These are phyloP conservation scores for Clavariopsis aquatica DNA, from an alignment of 495 filamentous ascomycete species.

Conservation along the genomic window DNA sequence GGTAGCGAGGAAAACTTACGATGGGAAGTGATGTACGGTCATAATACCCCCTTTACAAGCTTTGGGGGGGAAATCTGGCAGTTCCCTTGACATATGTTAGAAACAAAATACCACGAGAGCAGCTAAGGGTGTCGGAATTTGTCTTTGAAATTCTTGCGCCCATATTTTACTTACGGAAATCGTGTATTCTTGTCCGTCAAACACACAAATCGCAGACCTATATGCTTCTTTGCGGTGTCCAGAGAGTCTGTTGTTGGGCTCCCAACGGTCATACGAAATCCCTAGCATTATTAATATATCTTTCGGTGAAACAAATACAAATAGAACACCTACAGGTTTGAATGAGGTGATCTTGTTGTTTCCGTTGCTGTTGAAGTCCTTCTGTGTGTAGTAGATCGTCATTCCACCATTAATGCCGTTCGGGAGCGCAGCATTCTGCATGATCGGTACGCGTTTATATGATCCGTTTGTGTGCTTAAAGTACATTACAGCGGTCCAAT, in stretches of 20 bases:
- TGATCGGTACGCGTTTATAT: conserved; percentile 51
- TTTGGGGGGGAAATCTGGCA: conserved; percentile 50
- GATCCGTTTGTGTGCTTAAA: conserved; percentile 54
- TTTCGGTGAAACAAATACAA: background rate
- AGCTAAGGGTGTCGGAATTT: background rate
- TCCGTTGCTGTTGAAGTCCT: conserved; percentile 50
- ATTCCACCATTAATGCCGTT: conserved; percentile 53
- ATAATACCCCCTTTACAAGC: conserved; percentile 53
- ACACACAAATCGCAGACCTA: conserved; percentile 54
- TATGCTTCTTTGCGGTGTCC: conserved; percentile 30
- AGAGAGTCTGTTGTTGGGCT: conserved; percentile 44
- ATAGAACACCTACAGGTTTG: conserved; percentile 43
- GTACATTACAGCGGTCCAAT: conserved; percentile 52
- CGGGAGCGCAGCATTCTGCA: conserved; percentile 50
- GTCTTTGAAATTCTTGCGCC: background rate
- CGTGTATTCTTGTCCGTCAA: conserved; percentile 46
- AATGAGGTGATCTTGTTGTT: conserved; percentile 52
- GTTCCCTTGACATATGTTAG: conserved; percentile 29
- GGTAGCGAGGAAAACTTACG: conserved; percentile 52
- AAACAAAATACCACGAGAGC: background rate
- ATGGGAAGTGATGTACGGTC: conserved; percentile 56
- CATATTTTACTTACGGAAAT: conserved; percentile 36
- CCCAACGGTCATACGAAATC: conserved; percentile 59
- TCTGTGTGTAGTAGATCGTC: conserved; percentile 52
- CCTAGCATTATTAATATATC: conserved; percentile 39